Conservation (phyloP, 768 basidiomycete species). For the Lactarius trivialis region DNA sequence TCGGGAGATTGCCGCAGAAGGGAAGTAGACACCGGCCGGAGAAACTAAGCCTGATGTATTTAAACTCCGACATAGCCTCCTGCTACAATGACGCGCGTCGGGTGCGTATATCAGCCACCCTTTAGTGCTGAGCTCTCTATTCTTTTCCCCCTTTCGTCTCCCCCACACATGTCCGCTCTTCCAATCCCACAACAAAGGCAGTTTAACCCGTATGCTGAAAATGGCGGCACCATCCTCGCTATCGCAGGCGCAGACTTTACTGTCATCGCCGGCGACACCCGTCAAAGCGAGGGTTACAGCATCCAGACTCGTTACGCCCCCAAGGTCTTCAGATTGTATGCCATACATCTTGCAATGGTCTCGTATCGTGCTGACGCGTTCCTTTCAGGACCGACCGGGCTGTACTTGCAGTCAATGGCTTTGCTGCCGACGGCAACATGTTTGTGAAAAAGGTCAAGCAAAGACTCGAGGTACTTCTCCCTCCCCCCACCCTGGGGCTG, state of each 20-base stretch:
- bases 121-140: background rate
- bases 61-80: conserved; percentile 5
- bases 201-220: conserved; percentile 88
- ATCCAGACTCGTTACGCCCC: conserved; percentile 98
- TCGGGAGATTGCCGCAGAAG: conserved; percentile 4
- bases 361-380: conserved; percentile 11
- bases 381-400: conserved; percentile 76
- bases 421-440: conserved; percentile 95
- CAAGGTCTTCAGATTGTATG: conserved; percentile 91
- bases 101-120: conserved; percentile 12
- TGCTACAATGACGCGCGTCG: conserved; percentile 20
- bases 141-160: background rate
- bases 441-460: conserved; percentile 96
- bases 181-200: conserved; percentile 43
- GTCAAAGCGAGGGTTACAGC: conserved; percentile 94
- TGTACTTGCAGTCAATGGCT: conserved; percentile 93
- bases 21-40: background rate
- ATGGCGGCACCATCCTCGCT: conserved; percentile 94
- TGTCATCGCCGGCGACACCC: conserved; percentile 94
- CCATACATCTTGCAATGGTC: conserved; percentile 20
- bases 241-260: conserved; percentile 91
- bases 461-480: conserved; percentile 69
- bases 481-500: background rate
- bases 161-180: conserved; percentile 20
- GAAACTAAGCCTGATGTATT: background rate